Evolutionary conservation across 306 rosid species (phyloP), one percentile per base, ranked within the genome.

Genomic region (Vigna hirtella): DNA sequence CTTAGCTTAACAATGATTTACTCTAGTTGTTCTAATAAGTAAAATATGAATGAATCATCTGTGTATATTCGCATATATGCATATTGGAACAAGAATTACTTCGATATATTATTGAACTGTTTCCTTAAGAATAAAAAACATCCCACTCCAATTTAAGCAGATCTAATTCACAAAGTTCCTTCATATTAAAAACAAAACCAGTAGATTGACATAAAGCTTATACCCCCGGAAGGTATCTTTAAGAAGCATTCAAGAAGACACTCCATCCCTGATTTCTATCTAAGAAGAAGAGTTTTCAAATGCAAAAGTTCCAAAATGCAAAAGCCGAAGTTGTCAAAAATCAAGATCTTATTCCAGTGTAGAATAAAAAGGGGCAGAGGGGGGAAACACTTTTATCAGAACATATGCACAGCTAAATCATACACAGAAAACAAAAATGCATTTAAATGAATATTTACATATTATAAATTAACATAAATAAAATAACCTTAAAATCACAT

Each of bases 261-360:
- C 6, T 15, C 5, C 45, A 8, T 26, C 50, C 42, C 11, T 58
- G 32, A 8, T 24, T 61, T 73, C 32, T 36, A 42, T 56, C 16
- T 32, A 9, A 36, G 20, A 63, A 17, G 30, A 63, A 17, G 30
- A 64, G 70, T 8, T 78, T 26, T 34, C 50, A 38, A 22, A 38
- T 51, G 58, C 45, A 16, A 30, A 76, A 67, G 77, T 65, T 76
- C 56, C 67, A 26, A 66, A 42, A 24, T 55, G 32, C 62, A 55
- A 55, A 52, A 7, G 26, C 24, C 58, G 7, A 51, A 52, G 58
- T 52, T 17, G 9, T 52, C 3, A 17, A 52, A 30, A 30, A 30
- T 30, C 34, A 30, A 30, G 34, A 4, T 30, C 34, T 30, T 30
- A 30, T 30, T 30, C 34, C 34, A 30, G 34, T 30, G 34, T 30